Conservation (phyloP, 306 rosid species). For the Sicyos edulis region DNA sequence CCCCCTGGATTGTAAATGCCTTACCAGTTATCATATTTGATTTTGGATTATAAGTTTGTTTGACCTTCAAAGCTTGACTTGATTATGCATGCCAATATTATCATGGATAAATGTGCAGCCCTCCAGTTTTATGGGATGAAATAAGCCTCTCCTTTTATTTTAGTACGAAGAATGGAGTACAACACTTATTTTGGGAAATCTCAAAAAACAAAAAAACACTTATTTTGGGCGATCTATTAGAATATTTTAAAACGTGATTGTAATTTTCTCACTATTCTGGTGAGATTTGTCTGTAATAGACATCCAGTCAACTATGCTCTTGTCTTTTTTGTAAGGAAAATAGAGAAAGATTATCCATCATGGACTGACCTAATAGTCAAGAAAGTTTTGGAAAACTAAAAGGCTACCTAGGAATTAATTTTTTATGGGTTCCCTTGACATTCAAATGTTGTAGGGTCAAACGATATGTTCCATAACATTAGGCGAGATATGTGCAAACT, state of each 20-base stretch:
- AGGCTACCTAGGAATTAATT: no score
- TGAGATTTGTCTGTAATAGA: background rate
- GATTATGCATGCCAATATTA: background rate
- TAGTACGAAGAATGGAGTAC: background rate
- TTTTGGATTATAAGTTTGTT: background rate
- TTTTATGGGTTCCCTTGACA: no score
- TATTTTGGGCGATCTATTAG: background rate
- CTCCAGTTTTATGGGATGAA: background rate
- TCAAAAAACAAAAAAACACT: no score
- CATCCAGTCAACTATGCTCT: background rate
- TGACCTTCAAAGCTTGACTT: background rate
- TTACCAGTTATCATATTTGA: background rate
- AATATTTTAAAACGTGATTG: background rate
- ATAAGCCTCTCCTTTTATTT: background rate
- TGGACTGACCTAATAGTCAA: no score
- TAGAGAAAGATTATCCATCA: no score
- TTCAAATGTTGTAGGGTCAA: no score
- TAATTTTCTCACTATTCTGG: background rate
- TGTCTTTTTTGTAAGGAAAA: background rate
- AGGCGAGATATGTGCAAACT: no score
- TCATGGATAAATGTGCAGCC: background rate
- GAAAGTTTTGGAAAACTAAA: no score
- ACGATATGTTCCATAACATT: no score
- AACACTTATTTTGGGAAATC: background rate
- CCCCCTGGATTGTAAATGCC: background rate